Evolutionary conservation across 768 basidiomycete species (phyloP).

Genomic region (Candolleomyces efflorescens): DNA sequence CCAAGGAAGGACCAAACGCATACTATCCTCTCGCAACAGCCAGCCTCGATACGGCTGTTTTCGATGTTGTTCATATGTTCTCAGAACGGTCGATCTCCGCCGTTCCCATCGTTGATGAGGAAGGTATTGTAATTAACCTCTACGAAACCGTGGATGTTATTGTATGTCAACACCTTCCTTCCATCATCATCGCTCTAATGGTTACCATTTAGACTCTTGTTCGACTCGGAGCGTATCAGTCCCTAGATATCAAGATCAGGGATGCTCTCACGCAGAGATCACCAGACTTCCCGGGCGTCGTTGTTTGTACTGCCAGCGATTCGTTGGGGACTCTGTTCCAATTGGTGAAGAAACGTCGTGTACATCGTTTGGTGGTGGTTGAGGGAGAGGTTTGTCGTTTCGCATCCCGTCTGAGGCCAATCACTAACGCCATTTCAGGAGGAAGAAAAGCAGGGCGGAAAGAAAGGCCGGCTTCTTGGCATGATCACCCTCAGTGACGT

Average conservation of each 20-base stretch:
- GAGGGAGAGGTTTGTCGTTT: conserved; percentile 69
- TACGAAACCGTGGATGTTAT: conserved; percentile 99
- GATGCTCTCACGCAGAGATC: conserved; percentile 91
- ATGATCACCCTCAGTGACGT: conserved; percentile 90
- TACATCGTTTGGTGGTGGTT: conserved; percentile 93
- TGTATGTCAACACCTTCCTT: conserved; percentile 45
- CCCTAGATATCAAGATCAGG: conserved; percentile 90
- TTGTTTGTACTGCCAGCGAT: conserved; percentile 90
- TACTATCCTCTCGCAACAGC: conserved; percentile 93
- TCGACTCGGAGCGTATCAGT: conserved; percentile 89
- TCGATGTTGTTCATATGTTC: conserved; percentile 99
- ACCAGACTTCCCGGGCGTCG: conserved; percentile 94
- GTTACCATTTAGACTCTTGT: conserved; percentile 71
- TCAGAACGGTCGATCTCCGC: conserved; percentile 93
- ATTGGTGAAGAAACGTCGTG: conserved; percentile 88
- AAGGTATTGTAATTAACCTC: conserved; percentile 90
- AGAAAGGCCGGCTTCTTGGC: conserved; percentile 78
- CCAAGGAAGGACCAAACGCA: conserved; percentile 56
- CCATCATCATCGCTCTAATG: conserved; percentile 4
- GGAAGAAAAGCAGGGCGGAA: conserved; percentile 75
- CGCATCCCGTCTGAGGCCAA: background rate
- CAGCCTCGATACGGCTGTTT: conserved; percentile 85
- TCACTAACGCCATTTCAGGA: conserved; percentile 40
- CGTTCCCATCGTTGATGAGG: conserved; percentile 91
- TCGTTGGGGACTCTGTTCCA: conserved; percentile 87